These are phyloP conservation scores for Prorocentrum cordatum DNA, from an alignment of 169 alveolate species.

Conservation along the genomic window DNA sequence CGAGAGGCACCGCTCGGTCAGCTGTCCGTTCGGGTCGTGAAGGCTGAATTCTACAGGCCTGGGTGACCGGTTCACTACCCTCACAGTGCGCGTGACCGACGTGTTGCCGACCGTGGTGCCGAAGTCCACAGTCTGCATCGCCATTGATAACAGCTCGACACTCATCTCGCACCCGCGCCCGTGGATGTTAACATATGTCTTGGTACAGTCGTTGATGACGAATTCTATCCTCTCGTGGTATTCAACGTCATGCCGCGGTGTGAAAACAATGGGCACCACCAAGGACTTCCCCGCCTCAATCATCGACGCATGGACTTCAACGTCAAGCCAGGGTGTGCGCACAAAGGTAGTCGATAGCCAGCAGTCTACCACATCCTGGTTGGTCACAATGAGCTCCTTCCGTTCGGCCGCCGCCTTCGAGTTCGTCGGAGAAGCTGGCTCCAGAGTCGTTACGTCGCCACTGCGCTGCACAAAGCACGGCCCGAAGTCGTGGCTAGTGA, in stretches of 20 bases:
- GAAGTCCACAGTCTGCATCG: conserved; percentile 34
- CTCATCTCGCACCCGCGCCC: not conserved
- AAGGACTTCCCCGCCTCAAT: conserved; percentile 74
- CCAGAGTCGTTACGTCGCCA: not conserved
- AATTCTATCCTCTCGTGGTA: conserved; percentile 19
- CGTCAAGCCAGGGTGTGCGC: conserved; percentile 76
- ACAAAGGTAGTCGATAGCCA: conserved; percentile 80
- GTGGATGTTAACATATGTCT: not conserved
- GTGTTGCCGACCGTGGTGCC: conserved; percentile 19
- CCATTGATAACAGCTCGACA: not conserved
- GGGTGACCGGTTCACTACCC: not conserved
- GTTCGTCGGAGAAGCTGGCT: not conserved
- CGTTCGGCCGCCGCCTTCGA: not conserved
- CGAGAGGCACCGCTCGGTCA: not conserved
- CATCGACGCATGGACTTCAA: conserved; percentile 73
- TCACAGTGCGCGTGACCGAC: not conserved
- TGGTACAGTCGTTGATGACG: conserved; percentile 19
- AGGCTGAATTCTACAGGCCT: not conserved
- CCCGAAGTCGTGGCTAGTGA: conserved; percentile 84
- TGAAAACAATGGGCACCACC: conserved; percentile 16
- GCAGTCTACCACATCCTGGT: conserved; percentile 82
- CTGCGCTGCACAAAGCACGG: conserved; percentile 79
- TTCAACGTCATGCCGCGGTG: not conserved
- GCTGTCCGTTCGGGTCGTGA: not conserved
- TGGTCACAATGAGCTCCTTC: conserved; percentile 72